These are phyloP conservation scores for Maudiozyma turicensis DNA, from an alignment of 805 yeast genomes.

Conservation along the genomic window DNA sequence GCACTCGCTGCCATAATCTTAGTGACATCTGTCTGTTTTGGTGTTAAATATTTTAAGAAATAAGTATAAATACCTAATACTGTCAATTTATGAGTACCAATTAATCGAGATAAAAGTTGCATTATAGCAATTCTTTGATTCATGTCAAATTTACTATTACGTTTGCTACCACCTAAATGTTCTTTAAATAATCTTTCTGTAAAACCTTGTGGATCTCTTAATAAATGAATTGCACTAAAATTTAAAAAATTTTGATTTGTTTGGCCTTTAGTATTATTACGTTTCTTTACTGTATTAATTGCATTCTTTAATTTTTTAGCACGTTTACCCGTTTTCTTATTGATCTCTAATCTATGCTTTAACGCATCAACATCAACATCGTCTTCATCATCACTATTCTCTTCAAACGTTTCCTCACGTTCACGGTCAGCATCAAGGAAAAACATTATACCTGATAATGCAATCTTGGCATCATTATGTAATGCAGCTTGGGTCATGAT, in stretches of 20 bases:
- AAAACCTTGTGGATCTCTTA: conserved; percentile 96
- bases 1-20: conserved; percentile 96
- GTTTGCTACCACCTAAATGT: conserved; percentile 59
- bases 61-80: conserved; percentile 84
- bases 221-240: conserved; percentile 87
- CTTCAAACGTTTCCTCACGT: conserved; percentile 66
- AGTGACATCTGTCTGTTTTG: conserved; percentile 90
- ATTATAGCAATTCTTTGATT: conserved; percentile 85
- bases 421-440: conserved; percentile 88
- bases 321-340: conserved; percentile 73
- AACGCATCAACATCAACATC: conserved; percentile 64
- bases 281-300: conserved; percentile 56
- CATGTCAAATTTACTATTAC: conserved; percentile 59
- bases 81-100: conserved; percentile 90
- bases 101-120: conserved; percentile 78
- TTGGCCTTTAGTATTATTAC: conserved; percentile 45
- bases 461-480: conserved; percentile 78
- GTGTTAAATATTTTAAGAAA: conserved; percentile 82
- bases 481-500: conserved; percentile 93
- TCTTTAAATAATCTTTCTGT: conserved; percentile 73
- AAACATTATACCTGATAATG: conserved; percentile 81
- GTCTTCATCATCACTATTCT: conserved; percentile 56
- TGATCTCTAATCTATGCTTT: conserved; percentile 72
- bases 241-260: conserved; percentile 45
- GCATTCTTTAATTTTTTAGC: conserved; percentile 74